Conservation (phyloP, 192 early-diverging fungal genomes). For the Gamsiella multidivaricata region DNA sequence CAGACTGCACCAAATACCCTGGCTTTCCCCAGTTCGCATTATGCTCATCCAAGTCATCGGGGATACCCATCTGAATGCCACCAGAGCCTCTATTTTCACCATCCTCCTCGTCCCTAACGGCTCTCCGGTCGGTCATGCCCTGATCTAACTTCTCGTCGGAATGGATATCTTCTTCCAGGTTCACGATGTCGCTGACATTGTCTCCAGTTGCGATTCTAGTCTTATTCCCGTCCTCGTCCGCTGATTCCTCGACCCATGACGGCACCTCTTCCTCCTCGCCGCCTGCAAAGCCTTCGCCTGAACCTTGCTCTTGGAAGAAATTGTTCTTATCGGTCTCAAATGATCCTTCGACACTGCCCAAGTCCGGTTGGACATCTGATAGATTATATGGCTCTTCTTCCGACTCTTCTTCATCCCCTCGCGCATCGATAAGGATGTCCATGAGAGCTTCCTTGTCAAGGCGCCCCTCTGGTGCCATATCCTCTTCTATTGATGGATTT, state of each 20-base stretch:
- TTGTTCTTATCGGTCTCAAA: no score
- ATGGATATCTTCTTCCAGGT: not conserved
- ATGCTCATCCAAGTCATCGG: constrained; percentile 20
- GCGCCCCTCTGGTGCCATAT: no score
- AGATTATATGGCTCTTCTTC: not conserved
- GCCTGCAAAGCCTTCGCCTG: not conserved
- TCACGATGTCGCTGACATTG: not conserved
- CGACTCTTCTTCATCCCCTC: no score
- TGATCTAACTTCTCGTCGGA: not conserved
- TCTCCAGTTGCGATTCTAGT: constrained; percentile 19
- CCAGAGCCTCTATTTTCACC: not conserved
- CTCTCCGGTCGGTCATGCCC: constrained; percentile 3
- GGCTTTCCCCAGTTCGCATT: constrained; percentile 1
- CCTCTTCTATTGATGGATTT: no score
- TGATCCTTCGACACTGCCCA: no score
- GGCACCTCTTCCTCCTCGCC: constrained; percentile 6
- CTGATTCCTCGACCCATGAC: constrained; percentile 44
- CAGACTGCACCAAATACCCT: not conserved
- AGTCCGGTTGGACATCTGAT: no score
- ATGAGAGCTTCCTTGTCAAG: no score
- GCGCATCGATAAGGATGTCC: no score
- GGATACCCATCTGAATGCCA: not conserved
- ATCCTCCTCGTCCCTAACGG: not conserved
- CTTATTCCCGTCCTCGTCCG: constrained; percentile 13
- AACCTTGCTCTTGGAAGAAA: no score